A percentile compares a stretch with the other conserved stretches of the same genome.
Conservation (phyloP, 495 filamentous ascomycete species). For the Aspergillus saccharolyticus region DNA sequence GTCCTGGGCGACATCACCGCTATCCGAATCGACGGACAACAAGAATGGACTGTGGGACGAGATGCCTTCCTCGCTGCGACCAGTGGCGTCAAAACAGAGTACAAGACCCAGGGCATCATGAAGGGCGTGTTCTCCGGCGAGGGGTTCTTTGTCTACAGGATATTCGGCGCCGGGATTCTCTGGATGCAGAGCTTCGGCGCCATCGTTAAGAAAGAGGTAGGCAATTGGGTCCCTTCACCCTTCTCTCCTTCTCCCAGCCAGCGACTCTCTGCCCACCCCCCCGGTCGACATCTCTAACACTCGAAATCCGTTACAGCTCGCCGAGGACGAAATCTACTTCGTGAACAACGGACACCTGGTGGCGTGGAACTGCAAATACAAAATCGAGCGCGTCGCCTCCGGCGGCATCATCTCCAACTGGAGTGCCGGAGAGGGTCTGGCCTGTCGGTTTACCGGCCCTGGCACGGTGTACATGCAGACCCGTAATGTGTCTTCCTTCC, state of each 20-base stretch:
- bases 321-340: slow-evolving; percentile 75
- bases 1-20: slow-evolving; percentile 82
- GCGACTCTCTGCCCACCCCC: too few relatives aligned
- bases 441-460: slow-evolving; percentile 90
- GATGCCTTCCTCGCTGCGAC: slow-evolving; percentile 78
- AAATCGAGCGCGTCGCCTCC: slow-evolving; percentile 77
- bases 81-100: slow-evolving; percentile 72
- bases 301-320: slow-evolving; percentile 56
- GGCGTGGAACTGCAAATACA: slow-evolving; percentile 94
- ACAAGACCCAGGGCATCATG: slow-evolving; percentile 78
- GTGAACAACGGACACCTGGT: slow-evolving; percentile 96
- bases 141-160: slow-evolving; percentile 86
- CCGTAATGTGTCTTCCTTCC: slow-evolving; percentile 67
- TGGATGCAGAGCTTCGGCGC: slow-evolving; percentile 93
- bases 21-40: slow-evolving; percentile 61
- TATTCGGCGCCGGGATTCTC: slow-evolving; percentile 69
- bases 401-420: slow-evolving; percentile 82
- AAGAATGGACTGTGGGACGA: slow-evolving; percentile 72
- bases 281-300: too few relatives aligned
- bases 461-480: slow-evolving; percentile 94
- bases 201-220: slow-evolving; percentile 91
- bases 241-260: too few relatives aligned
- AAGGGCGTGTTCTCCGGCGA: slow-evolving; percentile 94
- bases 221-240: slow-evolving; percentile 23
- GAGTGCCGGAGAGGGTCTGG: slow-evolving; percentile 76